These are phyloP conservation scores for Xylaria sp. DNA, from an alignment of 2,329 filamentous ascomycete species.

Conservation along the genomic window DNA sequence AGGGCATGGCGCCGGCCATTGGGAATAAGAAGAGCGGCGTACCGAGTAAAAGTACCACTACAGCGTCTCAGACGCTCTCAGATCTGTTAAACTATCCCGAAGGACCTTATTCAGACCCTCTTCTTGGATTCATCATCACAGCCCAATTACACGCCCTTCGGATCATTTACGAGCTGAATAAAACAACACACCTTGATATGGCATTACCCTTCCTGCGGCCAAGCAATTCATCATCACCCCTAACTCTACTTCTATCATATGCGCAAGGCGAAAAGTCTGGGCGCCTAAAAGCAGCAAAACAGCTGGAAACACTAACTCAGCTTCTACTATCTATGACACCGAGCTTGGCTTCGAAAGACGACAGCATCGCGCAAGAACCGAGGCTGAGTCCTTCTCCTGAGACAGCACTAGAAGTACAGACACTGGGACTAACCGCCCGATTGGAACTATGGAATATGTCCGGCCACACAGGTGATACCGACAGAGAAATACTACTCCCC, in stretches of 20 bases:
- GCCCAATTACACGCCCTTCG: conserved; percentile 70
- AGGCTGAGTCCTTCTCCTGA: conserved; percentile 62
- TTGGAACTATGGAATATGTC: conserved; percentile 70
- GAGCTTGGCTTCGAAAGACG: conserved; percentile 68
- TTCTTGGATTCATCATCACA: conserved; percentile 62
- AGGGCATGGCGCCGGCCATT: conserved; percentile 42
- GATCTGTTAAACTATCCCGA: conserved; percentile 68
- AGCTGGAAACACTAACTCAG: conserved; percentile 71
- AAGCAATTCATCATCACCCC: conserved; percentile 60
- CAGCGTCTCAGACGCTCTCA: conserved; percentile 54
- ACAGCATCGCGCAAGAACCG: conserved; percentile 59
- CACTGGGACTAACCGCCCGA: conserved; percentile 65
- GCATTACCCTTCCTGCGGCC: conserved; percentile 61
- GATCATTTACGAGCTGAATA: conserved; percentile 65
- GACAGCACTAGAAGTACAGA: conserved; percentile 66
- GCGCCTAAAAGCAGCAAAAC: conserved; percentile 64
- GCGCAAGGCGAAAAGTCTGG: conserved; percentile 52
- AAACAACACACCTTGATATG: conserved; percentile 63
- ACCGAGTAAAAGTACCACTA: conserved; percentile 40
- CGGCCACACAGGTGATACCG: conserved; percentile 62
- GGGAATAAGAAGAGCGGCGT: conserved; percentile 44
- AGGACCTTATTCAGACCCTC: conserved; percentile 47
- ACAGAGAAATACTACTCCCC: conserved; percentile 70
- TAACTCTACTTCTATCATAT: conserved; percentile 59
- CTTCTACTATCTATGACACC: conserved; percentile 69